Conservation (phyloP, 2,329 filamentous ascomycete genomes). For the Diaporthe australafricana region DNA sequence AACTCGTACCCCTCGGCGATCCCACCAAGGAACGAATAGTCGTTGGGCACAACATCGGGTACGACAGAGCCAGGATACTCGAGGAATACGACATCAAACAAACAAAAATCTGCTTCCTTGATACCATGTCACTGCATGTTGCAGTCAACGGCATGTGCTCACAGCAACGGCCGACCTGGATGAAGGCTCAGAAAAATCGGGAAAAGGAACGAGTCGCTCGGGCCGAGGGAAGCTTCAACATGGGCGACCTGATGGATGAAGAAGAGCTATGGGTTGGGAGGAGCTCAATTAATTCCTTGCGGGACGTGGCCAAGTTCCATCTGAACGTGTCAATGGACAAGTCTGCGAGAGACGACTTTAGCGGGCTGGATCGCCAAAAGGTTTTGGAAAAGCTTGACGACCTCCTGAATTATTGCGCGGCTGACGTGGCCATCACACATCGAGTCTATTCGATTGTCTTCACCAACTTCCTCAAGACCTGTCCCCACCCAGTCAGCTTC, state of each 20-base stretch:
- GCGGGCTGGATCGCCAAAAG: conserved; percentile 79
- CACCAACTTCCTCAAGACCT: conserved; percentile 87
- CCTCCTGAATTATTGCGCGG: conserved; percentile 92
- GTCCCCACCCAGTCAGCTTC: conserved; percentile 97
- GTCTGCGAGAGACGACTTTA: conserved; percentile 85
- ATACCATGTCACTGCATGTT: conserved; percentile 98
- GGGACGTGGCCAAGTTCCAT: conserved; percentile 97
- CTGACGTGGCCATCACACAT: conserved; percentile 93
- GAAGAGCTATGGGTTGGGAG: conserved; percentile 95
- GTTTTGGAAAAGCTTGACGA: conserved; percentile 80
- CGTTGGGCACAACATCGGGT: conserved; percentile 95
- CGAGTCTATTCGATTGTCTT: conserved; percentile 95
- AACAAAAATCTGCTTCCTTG: conserved; percentile 86
- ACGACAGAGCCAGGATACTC: conserved; percentile 86
- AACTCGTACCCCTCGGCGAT: conserved; percentile 90
- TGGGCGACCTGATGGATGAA: conserved; percentile 83
- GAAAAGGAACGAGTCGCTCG: conserved; percentile 84
- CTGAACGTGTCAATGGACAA: conserved; percentile 94
- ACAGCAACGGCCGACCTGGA: conserved; percentile 94
- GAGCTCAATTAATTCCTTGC: conserved; percentile 93
- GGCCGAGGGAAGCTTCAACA: conserved; percentile 76
- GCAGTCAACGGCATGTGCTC: conserved; percentile 99
- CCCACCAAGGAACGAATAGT: conserved; percentile 79
- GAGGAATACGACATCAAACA: conserved; percentile 92
- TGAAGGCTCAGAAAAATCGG: conserved; percentile 92